Evolutionary conservation across 306 rosid genomes (phyloP).

Genomic region (Mimosa pudica): DNA sequence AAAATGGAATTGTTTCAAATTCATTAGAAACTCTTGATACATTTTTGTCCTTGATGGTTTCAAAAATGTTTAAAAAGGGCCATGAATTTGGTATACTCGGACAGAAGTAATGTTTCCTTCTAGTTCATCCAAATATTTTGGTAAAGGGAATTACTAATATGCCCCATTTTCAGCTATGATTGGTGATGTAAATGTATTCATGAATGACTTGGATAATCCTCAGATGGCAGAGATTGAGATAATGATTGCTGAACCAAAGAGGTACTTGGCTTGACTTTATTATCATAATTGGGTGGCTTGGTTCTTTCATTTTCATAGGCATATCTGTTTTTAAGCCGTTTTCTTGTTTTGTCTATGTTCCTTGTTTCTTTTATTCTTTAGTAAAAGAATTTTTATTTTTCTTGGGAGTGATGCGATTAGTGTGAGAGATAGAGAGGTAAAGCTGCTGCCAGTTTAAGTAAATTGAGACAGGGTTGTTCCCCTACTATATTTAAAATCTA

Average conservation of each 20-base stretch:
- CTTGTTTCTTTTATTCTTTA: neutral
- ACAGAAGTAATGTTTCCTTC: neutral
- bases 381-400: neutral
- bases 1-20: neutral
- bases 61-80: neutral
- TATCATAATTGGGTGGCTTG: constrained; percentile 24
- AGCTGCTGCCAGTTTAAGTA: neutral
- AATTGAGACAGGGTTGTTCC: constrained; percentile 12
- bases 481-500: constrained; percentile 1
- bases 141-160: constrained; percentile 28
- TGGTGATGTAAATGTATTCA: constrained; percentile 93
- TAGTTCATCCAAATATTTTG: constrained; percentile 15
- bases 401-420: neutral
- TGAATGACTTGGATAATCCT: constrained; percentile 76
- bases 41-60: neutral
- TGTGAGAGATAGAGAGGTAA: neutral
- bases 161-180: constrained; percentile 70
- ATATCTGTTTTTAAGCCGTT: neutral
- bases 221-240: constrained; percentile 85
- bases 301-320: constrained; percentile 3
- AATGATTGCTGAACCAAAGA: constrained; percentile 85
- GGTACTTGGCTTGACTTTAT: constrained; percentile 56
- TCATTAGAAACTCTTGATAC: neutral
- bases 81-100: neutral
- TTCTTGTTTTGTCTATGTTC: neutral